A percentile compares a stretch with the other conserved stretches of the same genome.
Conservation (phyloP, 495 filamentous ascomycete species). For the Penicillium cataractarum region DNA sequence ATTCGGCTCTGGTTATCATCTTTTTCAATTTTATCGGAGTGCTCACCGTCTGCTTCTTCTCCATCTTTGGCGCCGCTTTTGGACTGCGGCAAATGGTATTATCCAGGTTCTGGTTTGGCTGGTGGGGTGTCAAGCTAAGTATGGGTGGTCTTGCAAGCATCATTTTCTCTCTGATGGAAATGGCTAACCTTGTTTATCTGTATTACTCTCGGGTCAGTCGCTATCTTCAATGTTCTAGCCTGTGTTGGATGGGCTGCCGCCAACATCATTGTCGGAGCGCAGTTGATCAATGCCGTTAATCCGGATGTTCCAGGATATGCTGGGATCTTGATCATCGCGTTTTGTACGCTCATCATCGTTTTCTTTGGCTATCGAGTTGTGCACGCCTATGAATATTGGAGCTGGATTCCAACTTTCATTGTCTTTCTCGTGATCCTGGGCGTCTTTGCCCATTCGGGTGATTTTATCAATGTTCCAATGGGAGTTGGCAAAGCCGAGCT, state of each 20-base stretch:
- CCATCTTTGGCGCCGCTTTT: conserved; percentile 52
- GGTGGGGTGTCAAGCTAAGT: conserved; percentile 29
- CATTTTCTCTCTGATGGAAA: conserved; percentile 5
- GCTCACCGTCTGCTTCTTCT: conserved; percentile 53
- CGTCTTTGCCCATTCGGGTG: conserved; percentile 53
- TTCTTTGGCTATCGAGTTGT: conserved; percentile 56
- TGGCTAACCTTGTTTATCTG: conserved; percentile 50
- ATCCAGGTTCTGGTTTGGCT: conserved; percentile 58
- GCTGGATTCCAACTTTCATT: conserved; percentile 48
- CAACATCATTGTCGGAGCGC: conserved; percentile 26
- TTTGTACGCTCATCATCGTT: conserved; percentile 49
- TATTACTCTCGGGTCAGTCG: conserved; percentile 40
- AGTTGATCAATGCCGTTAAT: conserved; percentile 26
- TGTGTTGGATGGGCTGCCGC: conserved; percentile 27
- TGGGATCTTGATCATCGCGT: conserved; percentile 55
- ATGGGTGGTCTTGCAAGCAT: background rate
- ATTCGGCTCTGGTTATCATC: conserved; percentile 53
- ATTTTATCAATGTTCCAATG: conserved; percentile 40
- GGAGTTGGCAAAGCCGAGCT: conserved; percentile 48
- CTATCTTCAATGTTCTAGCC: conserved; percentile 47
- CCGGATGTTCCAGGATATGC: conserved; percentile 47
- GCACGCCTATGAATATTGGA: conserved; percentile 58
- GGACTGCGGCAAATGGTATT: conserved; percentile 61
- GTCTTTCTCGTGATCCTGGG: conserved; percentile 56
- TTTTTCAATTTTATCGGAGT: conserved; percentile 58